Base-by-base conservation (phyloP, 352 stramenopile genomes). In the Phytophthora kernoviae region DNA sequence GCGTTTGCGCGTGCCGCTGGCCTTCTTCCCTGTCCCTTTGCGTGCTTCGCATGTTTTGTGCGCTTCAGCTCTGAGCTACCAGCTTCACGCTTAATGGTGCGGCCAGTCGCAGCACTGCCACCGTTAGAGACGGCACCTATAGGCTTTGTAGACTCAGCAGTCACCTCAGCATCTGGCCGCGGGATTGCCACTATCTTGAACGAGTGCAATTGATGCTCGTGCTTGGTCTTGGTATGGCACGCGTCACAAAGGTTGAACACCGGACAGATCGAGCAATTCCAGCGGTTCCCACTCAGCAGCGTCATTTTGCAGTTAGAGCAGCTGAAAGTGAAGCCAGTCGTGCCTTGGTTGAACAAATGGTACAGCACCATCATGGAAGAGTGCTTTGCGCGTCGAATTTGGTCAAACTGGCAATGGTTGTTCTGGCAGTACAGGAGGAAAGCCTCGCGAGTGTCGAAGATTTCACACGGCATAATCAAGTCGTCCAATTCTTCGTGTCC, bases 391-490 rank as follows among this genome's bases (percentile, higher is more conserved):
- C 78, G 86, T 1, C 82, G 79, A 46, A 92, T 87, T 68, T 93
- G 81, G 62, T 91, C 75, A 62, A 90, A 90, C 58, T 94, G 79
- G 57, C 81, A 93, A 63, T 94, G 81, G 47, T 94, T 95, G 71
- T 95, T 94, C 62, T 94, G 84, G 52, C 87, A 96, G 53, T 94
- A 94, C 63, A 96, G 82, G 47, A 94, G 59, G 33, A 95, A 94
- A n/a, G 92, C 89, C 52, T 97, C 88, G 17, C 91, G 88, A 27
- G 91, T 96, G 49, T 96, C 84, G 43, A 98, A 96, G 58, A 99
- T 98, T 69, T 99, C 97, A 55, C 93, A 98, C 48, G 98, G 96
- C 86, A 99, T 96, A 62, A 98, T 96, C 69, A 99, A 91, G 44
- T 97, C 92, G 46, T 90, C 84, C 40, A 91, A 56, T 21, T 94